Base-by-base conservation (phyloP, 306 rosid species). In the Cicer cuneatum region DNA sequence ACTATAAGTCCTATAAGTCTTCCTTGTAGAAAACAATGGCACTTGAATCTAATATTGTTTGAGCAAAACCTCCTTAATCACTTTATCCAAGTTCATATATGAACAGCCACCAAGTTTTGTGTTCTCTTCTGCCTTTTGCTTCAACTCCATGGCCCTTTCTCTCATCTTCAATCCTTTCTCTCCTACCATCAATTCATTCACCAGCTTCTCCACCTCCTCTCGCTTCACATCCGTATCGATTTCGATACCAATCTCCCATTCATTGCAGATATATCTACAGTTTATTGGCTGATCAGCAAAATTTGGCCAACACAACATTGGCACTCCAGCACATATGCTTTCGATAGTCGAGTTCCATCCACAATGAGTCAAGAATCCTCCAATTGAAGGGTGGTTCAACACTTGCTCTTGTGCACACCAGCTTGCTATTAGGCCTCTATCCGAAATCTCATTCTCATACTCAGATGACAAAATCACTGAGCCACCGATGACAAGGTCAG, bases 351-450 rank as follows among this genome's bases (percentile, higher is more conserved):
- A 78, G 42, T 81, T 81, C 81, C 84, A 81, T 40, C 84, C 78
- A 37, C 81, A 70, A 16, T 81, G 85, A 38, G 82, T 81, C 58
- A 81, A 65, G 38, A 81, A 81, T 38, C 78, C 66, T 2, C 69
- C 68, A 0, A 62, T 1, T n/a, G 68, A 62, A 41, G 74, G 74
- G 8, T 76, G 81, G 65, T 64, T 75, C 61, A 81, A 6, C 51
- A 81, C 85, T 49, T 76, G 1, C 33, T 81, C 85, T 49, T 81
- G 85, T 10, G 63, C 74, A 15, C 85, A 81, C 81, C 85, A 81
- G 1, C 74, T 62, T 1, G 29, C 68, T 0, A 62, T 62, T 39
- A 62, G 8, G 46, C 68, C 68, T 62, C 68, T 62, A 39, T 62
- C n/a, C 0, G 33, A 15, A 62, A 4, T 39, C 8, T 39, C 33